These are phyloP conservation scores for Avicennia marina DNA, from an alignment of 257 asterid genomes.

Conservation along the genomic window DNA sequence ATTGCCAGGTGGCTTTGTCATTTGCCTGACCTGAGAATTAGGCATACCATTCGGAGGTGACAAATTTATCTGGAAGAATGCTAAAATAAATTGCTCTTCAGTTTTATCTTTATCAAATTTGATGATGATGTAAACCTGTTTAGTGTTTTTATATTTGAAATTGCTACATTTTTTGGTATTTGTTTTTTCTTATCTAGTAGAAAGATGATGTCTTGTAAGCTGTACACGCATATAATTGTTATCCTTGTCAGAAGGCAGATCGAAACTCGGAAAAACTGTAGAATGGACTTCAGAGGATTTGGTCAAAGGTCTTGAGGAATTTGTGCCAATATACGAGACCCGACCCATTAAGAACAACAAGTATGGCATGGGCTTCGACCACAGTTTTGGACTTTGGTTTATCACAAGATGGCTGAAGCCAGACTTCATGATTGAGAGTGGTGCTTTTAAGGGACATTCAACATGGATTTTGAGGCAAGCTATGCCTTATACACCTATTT, in stretches of 20 bases:
- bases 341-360: constrained; percentile 87
- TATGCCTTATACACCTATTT: constrained; percentile 72
- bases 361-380: constrained; percentile 98
- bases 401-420: constrained; percentile 83
- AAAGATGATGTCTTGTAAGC: constrained; percentile 14
- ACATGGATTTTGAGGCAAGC: constrained; percentile 97
- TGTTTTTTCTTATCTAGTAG: not conserved
- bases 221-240: constrained; percentile 41
- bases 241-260: constrained; percentile 97
- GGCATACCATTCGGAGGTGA: too few relatives aligned
- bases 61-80: too few relatives aligned
- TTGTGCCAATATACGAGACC: constrained; percentile 79
- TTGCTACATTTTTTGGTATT: not conserved
- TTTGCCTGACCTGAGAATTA: too few relatives aligned
- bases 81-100: too few relatives aligned
- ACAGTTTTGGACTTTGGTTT: constrained; percentile 97
- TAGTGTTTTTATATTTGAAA: too few relatives aligned
- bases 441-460: constrained; percentile 96
- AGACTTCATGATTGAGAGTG: constrained; percentile 91
- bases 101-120: too few relatives aligned
- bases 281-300: constrained; percentile 88
- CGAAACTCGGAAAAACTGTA: constrained; percentile 84
- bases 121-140: too few relatives aligned
- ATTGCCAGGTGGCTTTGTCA: not conserved
- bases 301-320: constrained; percentile 80